Conservation (phyloP, 306 rosid species). For the Cucumis sativus region Cucumber_9930_V3 NC_026659.2:20326001-20326500, state of each 20-base stretch:
- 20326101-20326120: conserved; percentile 41
- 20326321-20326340: conserved; percentile 19
- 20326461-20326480: conserved; percentile 55
- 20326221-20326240: conserved; percentile 44
- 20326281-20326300: conserved; percentile 46
- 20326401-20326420: conserved; percentile 59
- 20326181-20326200: neutral
- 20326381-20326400: conserved; percentile 35
- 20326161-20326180: neutral
- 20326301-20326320: conserved; percentile 46
- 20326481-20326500: conserved; percentile 37
- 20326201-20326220: neutral
- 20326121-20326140: conserved; percentile 48
- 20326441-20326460: conserved; percentile 54
- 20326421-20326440: conserved; percentile 65
- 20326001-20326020: conserved; percentile 55
- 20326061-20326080: conserved; percentile 13
- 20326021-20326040: conserved; percentile 57
- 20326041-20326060: conserved; percentile 28
- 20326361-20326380: conserved; percentile 34
- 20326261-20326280: conserved; percentile 49
- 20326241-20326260: conserved; percentile 45
- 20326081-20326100: conserved; percentile 32
- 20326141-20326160: neutral
- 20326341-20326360: conserved; percentile 15